These are phyloP conservation scores for Solanum pinnatisectum DNA, from an alignment of 257 asterid species.

Conservation along the genomic window DNA sequence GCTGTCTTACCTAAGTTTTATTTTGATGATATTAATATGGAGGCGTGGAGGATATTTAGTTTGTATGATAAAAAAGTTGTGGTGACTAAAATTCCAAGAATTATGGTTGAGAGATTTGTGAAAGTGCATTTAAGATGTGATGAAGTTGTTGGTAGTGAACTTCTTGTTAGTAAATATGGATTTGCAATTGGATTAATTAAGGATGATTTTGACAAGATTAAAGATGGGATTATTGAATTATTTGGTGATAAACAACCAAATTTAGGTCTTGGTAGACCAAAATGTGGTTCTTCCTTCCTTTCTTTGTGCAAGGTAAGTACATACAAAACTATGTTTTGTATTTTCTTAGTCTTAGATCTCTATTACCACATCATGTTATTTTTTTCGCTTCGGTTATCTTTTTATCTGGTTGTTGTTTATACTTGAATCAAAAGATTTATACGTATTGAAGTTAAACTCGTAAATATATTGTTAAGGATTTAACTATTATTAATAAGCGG, in stretches of 20 bases:
- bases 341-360: not conserved
- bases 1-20: slow-evolving; percentile 81
- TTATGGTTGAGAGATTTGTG: slow-evolving; percentile 78
- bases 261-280: slow-evolving; percentile 43
- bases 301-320: slow-evolving; percentile 46
- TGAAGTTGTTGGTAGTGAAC: slow-evolving; percentile 54
- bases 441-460: not conserved
- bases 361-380: not conserved
- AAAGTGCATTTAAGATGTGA: slow-evolving; percentile 67
- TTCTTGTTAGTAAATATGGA: slow-evolving; percentile 47
- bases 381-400: not conserved
- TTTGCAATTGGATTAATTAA: slow-evolving; percentile 49
- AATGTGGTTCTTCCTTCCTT: slow-evolving; percentile 23
- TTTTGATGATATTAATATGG: slow-evolving; percentile 51
- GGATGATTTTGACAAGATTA: slow-evolving; percentile 24
- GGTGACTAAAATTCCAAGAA: slow-evolving; percentile 58
- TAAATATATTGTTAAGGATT: not conserved
- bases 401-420: not conserved
- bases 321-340: not conserved
- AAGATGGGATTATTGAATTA: slow-evolving; percentile 14
- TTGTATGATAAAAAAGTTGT: slow-evolving; percentile 37
- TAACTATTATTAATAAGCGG: not conserved
- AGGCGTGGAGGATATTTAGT: slow-evolving; percentile 56
- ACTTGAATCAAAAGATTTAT: not conserved
- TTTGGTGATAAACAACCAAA: slow-evolving; percentile 34